Conservation (phyloP, 2,329 filamentous ascomycete genomes). For the Trichoderma koningiopsis region DNA sequence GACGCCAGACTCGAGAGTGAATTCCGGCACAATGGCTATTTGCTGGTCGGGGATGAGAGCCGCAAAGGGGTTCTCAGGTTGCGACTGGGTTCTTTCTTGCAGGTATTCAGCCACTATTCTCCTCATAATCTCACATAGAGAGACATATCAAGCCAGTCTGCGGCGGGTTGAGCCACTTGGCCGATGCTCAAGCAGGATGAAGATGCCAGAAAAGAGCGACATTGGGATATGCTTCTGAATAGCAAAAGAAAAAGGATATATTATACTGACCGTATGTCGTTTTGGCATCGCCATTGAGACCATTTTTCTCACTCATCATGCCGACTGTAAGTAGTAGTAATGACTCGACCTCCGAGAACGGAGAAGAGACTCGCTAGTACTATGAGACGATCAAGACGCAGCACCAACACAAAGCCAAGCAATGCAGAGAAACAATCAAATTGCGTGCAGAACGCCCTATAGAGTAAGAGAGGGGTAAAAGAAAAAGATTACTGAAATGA, state of each 20-base stretch:
- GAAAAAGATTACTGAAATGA: neutral
- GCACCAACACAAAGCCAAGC: neutral
- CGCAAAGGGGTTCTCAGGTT: slow-evolving; percentile 91
- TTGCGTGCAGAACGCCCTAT: neutral
- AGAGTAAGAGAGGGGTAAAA: neutral
- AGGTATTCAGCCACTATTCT: slow-evolving; percentile 63
- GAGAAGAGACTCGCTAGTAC: neutral
- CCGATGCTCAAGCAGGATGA: neutral
- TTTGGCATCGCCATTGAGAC: slow-evolving; percentile 28
- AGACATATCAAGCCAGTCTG: neutral
- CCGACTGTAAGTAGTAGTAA: neutral
- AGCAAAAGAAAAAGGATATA: neutral
- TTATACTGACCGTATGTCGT: slow-evolving; percentile 38
- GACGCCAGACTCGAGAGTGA: slow-evolving; percentile 90
- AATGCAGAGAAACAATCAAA: neutral
- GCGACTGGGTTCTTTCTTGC: slow-evolving; percentile 65
- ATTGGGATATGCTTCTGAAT: neutral
- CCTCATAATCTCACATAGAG: slow-evolving; percentile 27
- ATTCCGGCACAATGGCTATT: slow-evolving; percentile 82
- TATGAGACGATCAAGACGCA: neutral
- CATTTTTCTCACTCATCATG: slow-evolving; percentile 33
- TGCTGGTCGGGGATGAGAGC: slow-evolving; percentile 84
- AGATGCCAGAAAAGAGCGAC: neutral
- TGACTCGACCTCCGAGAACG: slow-evolving; percentile 16
- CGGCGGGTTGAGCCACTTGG: neutral